A percentile compares a stretch with the other conserved stretches of the same genome.
Conservation (phyloP, 257 asterid genomes). For the Primulina eburnea region DNA sequence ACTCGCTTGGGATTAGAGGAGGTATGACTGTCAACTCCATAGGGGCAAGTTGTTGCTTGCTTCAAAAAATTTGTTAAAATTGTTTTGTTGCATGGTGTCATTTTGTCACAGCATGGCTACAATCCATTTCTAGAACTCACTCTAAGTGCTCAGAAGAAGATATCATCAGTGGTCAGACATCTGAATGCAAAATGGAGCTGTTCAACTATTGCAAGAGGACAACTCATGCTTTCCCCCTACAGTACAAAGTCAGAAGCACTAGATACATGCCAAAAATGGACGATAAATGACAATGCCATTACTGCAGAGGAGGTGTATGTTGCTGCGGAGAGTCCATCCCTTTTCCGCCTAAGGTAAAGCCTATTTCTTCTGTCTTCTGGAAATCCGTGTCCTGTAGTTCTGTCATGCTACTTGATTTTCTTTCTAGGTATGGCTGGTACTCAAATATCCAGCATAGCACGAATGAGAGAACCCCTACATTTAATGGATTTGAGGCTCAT, state of each 20-base stretch:
- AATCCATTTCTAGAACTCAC: conserved; percentile 89
- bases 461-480: conserved; percentile 31
- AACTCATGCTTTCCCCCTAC: conserved; percentile 71
- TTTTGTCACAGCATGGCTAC: conserved; percentile 61
- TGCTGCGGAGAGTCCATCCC: conserved; percentile 54
- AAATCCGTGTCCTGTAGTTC: conserved; percentile 4
- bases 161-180: conserved; percentile 81
- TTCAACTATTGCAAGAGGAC: conserved; percentile 45
- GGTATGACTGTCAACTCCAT: conserved; percentile 34
- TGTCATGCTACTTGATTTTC: conserved; percentile 15
- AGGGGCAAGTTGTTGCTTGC: neutral
- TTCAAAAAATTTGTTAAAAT: conserved; percentile 12
- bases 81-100: conserved; percentile 5
- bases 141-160: conserved; percentile 63
- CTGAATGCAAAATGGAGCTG: conserved; percentile 71
- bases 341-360: conserved; percentile 75
- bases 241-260: conserved; percentile 44
- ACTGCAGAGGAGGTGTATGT: conserved; percentile 68
- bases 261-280: conserved; percentile 64
- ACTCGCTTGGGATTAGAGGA: conserved; percentile 63
- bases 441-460: conserved; percentile 37
- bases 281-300: conserved; percentile 45
- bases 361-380: conserved; percentile 21
- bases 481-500: conserved; percentile 33
- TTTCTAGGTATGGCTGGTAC: conserved; percentile 78